Evolutionary conservation across 208 protist genomes (phyloP), one percentile per base, ranked within the genome.

Genomic region (Naegleria fowleri): DNA sequence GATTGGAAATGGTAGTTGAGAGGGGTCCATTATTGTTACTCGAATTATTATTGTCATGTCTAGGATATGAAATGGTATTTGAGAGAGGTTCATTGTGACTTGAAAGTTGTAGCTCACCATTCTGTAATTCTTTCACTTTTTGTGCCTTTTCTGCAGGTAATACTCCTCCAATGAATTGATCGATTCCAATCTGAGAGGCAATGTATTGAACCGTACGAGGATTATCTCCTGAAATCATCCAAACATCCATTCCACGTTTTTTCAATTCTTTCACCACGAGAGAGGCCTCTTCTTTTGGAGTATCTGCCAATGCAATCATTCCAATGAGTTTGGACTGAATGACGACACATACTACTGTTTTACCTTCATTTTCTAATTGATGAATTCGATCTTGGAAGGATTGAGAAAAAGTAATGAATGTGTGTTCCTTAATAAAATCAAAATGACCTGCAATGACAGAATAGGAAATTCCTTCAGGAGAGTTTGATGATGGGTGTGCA

Each of bases 141-240:
- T 67, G 11, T 67, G 95, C 96, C 94, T 98, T 98, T 22, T 94
- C 92, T 5, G 67, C 91, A 0, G 97, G 97, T 33, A 98, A 92
- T 13, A 95, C 94, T 86, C 96, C 95, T 5, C 96, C 95, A 39
- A 93, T 93, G 0, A 98, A 95, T 89, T 97, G 89, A 39, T 86
- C 75, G 40, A 98, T 97, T 48, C 97, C 96, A 4, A 97, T 94
- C 85, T 94, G 93, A 40, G 58, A 29, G n/a, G 96, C 96, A 36
- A 98, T 92, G 36, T 91, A 91, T 1, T 52, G 43, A 15, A 96
- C 96, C n/a, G 95, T 95, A 25, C 84, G 58, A 38, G n/a, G n/a
- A 92, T 96, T 95, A 92, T 98, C 96, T 76, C 96, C 96, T 16
- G 95, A 97, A 76, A 96, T 94, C 95, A 98, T 95, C 29, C 95